These are phyloP conservation scores for Euphrasia confusa DNA, from an alignment of 257 asterid species.

Conservation along the genomic window DNA sequence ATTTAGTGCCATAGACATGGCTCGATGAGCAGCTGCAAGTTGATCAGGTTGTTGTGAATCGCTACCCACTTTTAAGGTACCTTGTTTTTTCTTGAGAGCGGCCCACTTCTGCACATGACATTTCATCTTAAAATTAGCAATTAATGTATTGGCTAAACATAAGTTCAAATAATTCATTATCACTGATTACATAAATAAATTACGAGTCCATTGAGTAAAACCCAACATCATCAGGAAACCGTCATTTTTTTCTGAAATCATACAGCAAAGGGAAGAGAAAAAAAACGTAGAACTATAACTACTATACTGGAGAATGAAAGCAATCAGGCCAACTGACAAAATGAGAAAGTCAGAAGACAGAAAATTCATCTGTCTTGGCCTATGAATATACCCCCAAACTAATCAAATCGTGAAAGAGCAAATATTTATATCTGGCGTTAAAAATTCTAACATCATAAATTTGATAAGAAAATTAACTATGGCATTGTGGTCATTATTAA, in stretches of 20 bases:
- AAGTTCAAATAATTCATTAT: not conserved
- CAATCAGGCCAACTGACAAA: too few species aligned
- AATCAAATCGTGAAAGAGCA: slow-evolving; percentile 1
- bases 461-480: not conserved
- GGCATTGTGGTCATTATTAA: not conserved
- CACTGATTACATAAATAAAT: not conserved
- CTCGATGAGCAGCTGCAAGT: slow-evolving; percentile 57
- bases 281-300: not conserved
- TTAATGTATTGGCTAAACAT: not conserved
- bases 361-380: too few species aligned
- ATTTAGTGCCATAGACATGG: slow-evolving; percentile 49
- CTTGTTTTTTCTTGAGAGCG: slow-evolving; percentile 47
- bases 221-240: not conserved
- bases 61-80: slow-evolving; percentile 33
- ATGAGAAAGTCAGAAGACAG: too few species aligned
- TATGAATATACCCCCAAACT: slow-evolving; percentile 1
- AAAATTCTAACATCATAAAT: not conserved
- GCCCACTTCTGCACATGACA: slow-evolving; percentile 67
- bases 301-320: too few species aligned
- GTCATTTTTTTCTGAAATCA: not conserved
- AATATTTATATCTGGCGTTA: not conserved
- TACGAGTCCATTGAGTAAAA: not conserved
- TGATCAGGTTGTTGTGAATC: slow-evolving; percentile 53
- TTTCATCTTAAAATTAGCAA: slow-evolving; percentile 14
- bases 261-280: not conserved